Evolutionary conservation across 108 stramenopile genomes (phyloP).

Genomic region (Craspedostauros australis): DNA sequence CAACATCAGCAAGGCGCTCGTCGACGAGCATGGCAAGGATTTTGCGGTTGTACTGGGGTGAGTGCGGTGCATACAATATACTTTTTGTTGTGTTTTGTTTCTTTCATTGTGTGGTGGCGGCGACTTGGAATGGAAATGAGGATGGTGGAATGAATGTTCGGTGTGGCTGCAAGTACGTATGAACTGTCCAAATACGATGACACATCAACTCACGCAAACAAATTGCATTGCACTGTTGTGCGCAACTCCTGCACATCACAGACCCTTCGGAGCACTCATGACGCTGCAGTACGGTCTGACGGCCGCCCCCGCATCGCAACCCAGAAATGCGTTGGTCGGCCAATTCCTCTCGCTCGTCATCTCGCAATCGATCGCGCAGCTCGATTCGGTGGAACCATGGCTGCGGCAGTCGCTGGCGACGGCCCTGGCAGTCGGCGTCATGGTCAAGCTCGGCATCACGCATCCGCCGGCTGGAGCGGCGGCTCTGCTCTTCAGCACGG

Average conservation of each 20-base stretch:
- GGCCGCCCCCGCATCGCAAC: slow-evolving; percentile 56
- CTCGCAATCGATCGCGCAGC: slow-evolving; percentile 11
- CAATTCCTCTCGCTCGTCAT: slow-evolving; percentile 26
- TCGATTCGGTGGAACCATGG: slow-evolving; percentile 21
- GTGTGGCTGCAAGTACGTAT: not conserved
- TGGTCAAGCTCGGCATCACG: slow-evolving; percentile 40
- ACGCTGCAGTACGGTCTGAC: slow-evolving; percentile 49
- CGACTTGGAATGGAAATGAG: not conserved
- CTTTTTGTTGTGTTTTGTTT: too few species aligned
- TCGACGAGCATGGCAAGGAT: not conserved
- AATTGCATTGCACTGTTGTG: slow-evolving; percentile 4
- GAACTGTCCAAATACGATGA: slow-evolving; percentile 5
- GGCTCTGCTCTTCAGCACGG: slow-evolving; percentile 25
- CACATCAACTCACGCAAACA: slow-evolving; percentile 4
- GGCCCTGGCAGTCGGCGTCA: slow-evolving; percentile 30
- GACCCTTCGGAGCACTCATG: slow-evolving; percentile 48
- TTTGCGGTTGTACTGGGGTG: not conserved
- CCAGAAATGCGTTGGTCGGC: slow-evolving; percentile 37
- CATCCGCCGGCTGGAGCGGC: slow-evolving; percentile 49
- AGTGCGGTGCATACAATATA: too few species aligned
- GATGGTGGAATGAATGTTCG: not conserved
- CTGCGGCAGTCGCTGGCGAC: slow-evolving; percentile 20
- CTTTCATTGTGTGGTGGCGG: too few species aligned
- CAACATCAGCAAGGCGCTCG: not conserved
- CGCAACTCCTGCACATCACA: too few species aligned